Conservation (phyloP, 257 asterid genomes). For the Solanum phureja region DNA sequence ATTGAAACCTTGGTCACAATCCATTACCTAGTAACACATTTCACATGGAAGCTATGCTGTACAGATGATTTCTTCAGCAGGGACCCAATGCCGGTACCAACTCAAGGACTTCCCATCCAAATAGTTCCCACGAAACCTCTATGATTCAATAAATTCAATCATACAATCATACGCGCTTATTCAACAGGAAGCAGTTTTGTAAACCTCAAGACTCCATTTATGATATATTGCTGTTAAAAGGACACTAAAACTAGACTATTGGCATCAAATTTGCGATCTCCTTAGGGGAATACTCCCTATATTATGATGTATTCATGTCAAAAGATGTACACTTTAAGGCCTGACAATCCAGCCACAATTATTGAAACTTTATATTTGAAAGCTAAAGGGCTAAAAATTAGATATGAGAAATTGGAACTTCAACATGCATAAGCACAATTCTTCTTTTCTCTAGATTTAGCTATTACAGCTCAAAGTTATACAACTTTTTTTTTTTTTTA, state of each 20-base stretch:
- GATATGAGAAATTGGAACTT: not conserved
- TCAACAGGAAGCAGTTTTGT: not conserved
- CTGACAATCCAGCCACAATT: not conserved
- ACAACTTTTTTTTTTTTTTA: not conserved
- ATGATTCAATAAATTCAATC: not conserved
- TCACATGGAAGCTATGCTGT: conserved; percentile 52
- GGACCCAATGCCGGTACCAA: conserved; percentile 59
- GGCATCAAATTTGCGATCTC: not conserved
- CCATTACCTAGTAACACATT: conserved; percentile 41
- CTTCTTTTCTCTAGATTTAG: not conserved
- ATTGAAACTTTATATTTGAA: not conserved
- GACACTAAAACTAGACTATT: not conserved
- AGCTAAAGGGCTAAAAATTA: not conserved
- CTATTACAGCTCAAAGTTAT: not conserved
- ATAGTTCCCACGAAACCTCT: conserved; percentile 17
- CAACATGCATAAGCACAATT: not conserved
- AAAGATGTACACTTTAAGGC: not conserved
- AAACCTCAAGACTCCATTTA: not conserved
- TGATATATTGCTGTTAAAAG: not conserved
- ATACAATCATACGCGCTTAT: not conserved
- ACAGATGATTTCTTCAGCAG: conserved; percentile 25
- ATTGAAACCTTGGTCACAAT: conserved; percentile 45
- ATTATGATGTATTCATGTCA: not conserved
- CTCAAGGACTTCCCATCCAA: conserved; percentile 50
- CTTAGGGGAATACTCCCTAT: not conserved